Conservation (phyloP, 495 filamentous ascomycete species). For the Aspergillus nidulans region DNA sequence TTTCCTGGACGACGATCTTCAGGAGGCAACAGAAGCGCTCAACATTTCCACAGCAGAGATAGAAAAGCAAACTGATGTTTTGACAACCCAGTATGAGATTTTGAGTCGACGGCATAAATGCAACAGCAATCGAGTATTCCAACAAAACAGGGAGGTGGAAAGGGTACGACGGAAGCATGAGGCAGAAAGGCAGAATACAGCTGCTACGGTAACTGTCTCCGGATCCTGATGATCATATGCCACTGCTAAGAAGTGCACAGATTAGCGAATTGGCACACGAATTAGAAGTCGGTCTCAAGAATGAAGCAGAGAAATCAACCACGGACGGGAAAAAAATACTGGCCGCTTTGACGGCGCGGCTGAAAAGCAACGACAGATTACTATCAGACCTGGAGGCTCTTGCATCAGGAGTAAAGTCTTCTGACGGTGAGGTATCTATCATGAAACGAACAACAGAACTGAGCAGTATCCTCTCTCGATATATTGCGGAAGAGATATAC, state of each 20-base stretch:
- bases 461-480: constrained; percentile 26
- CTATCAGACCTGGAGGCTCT: constrained; percentile 28
- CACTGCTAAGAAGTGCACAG: constrained; percentile 27
- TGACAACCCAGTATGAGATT: constrained; percentile 29
- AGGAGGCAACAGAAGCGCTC: constrained; percentile 31
- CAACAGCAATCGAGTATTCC: constrained; percentile 20
- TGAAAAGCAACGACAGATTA: constrained; percentile 39
- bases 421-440: constrained; percentile 26
- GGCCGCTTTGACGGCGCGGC: constrained; percentile 26
- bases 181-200: constrained; percentile 31
- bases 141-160: constrained; percentile 25
- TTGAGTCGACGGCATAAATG: constrained; percentile 26
- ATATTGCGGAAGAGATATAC: constrained; percentile 36
- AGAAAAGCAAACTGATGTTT: constrained; percentile 29
- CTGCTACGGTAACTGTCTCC: constrained; percentile 27
- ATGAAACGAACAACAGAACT: constrained; percentile 28
- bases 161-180: constrained; percentile 36
- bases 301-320: constrained; percentile 28
- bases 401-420: constrained; percentile 25
- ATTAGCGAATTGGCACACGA: constrained; percentile 31
- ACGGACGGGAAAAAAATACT: constrained; percentile 35
- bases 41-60: constrained; percentile 34
- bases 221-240: neutral
- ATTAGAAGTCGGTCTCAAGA: constrained; percentile 27
- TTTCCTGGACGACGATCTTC: constrained; percentile 38